Evolutionary conservation across 148 eudicot species (phyloP), one percentile per base, ranked within the genome.

Genomic region (Diospyros lotus): DNA sequence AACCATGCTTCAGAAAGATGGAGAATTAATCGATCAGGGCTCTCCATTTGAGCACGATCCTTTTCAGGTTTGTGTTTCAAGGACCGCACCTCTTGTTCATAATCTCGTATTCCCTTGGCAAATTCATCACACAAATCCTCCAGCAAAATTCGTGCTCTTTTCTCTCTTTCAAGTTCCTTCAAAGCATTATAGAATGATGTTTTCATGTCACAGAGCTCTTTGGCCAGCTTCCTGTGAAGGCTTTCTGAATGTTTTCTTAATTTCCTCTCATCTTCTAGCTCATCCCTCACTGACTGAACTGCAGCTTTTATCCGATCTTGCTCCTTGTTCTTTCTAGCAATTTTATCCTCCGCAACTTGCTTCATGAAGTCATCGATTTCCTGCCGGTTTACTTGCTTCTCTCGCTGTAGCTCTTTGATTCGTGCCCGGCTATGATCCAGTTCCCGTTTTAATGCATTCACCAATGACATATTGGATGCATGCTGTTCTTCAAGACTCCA

Each of bases 401-500:
- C 97, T 48, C 84, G 79, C 38, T 85, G 77, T 51, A 94, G 73
- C 58, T 82, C 88, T 80, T 85, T 83, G 68, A 86, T 79, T 81
- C 74, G 85, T 6, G 80, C 78, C 40, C 73, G 82, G 10, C 92
- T 78, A 64, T 82, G 82, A 60, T 88, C 85, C 9, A 94, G 80
- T 69, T 92, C 94, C 64, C 75, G 69, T 77, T 86, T 87, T 73
- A 94, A 75, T 41, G 86, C 76, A 79, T 86, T 90, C 39, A 89
- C 82, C 2, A 88, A 65, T 13, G 96, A 84, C 61, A 81, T 72
- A 39, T 87, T 84, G 10, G 89, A 81, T 12, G 85, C 79, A 55
- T 94, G 96, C 70, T 90, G 94, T 75, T 94, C 92, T 83, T 94
- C 98, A 51, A 94, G 96, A 81, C 78, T 87, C 96, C 93, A 92